Evolutionary conservation across 345 rosid genomes (phyloP).

Genomic region (Syzygium oleosum): DNA sequence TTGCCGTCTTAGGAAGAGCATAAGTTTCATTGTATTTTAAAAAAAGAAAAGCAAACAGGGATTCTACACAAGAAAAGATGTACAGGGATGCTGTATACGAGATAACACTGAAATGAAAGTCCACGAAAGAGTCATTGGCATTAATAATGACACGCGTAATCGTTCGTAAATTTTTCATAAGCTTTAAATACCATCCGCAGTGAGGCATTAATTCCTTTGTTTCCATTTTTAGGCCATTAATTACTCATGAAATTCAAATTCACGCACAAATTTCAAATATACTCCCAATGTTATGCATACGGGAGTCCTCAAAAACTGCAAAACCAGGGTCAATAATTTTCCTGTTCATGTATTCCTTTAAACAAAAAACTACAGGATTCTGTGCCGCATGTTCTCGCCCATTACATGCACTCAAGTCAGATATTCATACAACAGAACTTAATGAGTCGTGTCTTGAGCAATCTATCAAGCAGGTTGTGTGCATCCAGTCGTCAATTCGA

Average conservation of each 20-base stretch:
- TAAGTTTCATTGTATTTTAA: not conserved
- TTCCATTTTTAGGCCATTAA: not conserved
- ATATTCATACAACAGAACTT: not conserved
- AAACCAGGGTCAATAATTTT: not conserved
- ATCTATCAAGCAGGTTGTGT: not conserved
- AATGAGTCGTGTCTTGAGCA: not conserved
- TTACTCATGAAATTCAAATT: not conserved
- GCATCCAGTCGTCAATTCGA: not conserved
- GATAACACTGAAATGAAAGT: not conserved
- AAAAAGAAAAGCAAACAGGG: not conserved
- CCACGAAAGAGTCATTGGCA: not conserved
- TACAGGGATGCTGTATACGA: not conserved
- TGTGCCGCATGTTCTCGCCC: not conserved
- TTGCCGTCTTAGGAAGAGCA: fast-evolving
- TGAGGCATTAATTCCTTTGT: not conserved
- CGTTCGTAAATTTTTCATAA: not conserved
- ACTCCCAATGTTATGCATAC: not conserved
- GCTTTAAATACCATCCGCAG: not conserved
- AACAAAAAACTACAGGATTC: not conserved
- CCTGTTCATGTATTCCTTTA: not conserved
- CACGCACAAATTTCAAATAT: not conserved
- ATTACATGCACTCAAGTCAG: not conserved
- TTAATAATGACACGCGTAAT: not conserved
- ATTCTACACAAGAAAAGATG: not conserved
- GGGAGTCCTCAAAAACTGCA: not conserved